These are phyloP conservation scores for Lachancea thermotolerans DNA, from an alignment of 805 yeast genomes.

Conservation along the genomic window DNA sequence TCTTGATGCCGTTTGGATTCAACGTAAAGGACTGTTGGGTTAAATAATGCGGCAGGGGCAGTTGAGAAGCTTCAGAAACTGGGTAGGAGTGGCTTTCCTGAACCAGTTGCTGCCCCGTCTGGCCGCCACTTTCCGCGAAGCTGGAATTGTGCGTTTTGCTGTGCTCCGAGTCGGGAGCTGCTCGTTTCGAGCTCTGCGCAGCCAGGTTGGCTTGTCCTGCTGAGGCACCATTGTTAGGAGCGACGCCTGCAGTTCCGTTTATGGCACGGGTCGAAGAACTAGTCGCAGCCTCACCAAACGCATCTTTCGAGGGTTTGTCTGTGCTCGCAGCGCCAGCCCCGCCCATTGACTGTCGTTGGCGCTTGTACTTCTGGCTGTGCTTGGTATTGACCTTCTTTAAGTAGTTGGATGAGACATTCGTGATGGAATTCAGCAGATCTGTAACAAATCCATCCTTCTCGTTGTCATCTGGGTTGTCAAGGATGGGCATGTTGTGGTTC, in stretches of 20 bases:
- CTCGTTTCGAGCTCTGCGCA: not conserved
- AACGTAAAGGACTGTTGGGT: constrained; percentile 17
- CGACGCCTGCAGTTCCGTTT: too few relatives aligned
- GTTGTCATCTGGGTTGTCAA: constrained; percentile 5
- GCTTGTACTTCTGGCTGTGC: constrained; percentile 6
- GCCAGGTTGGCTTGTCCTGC: not conserved
- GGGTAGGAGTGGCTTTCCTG: not conserved
- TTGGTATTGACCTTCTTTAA: constrained; percentile 14
- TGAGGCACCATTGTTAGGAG: not conserved
- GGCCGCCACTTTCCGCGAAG: too few relatives aligned
- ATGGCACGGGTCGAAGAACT: too few relatives aligned
- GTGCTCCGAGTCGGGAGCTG: not conserved
- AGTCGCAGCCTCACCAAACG: too few relatives aligned
- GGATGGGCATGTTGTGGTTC: not conserved
- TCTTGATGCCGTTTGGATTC: constrained; percentile 31
- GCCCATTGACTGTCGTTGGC: constrained; percentile 6
- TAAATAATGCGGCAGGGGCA: constrained; percentile 2
- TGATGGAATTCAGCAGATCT: constrained; percentile 26
- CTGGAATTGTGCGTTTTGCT: too few relatives aligned
- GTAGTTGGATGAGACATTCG: constrained; percentile 26
- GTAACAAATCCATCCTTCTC: constrained; percentile 18
- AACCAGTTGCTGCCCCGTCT: not conserved
- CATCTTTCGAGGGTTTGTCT: too few relatives aligned
- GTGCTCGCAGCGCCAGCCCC: not conserved
- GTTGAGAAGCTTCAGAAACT: not conserved